Conservation (phyloP, 352 stramenopile genomes). For the Pythium utonaiense region DNA sequence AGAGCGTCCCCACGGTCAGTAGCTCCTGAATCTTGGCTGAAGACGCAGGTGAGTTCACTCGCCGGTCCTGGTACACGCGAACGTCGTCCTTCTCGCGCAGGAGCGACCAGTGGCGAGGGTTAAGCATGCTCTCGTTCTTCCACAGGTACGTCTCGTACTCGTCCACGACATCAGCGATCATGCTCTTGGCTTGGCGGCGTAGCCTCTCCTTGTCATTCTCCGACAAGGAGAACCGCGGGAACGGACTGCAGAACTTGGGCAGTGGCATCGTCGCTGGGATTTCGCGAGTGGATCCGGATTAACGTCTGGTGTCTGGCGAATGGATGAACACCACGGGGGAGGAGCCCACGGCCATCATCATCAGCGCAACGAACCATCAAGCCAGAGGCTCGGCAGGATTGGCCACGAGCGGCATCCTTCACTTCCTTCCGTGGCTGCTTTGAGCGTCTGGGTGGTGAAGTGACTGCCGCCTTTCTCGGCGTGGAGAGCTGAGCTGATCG, state of each 20-base stretch:
- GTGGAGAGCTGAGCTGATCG: not conserved
- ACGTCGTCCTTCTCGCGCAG: constrained; percentile 47
- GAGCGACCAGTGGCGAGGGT: constrained; percentile 46
- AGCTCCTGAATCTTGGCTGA: constrained; percentile 11
- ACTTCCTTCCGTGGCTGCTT: constrained; percentile 3
- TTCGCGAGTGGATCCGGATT: not conserved
- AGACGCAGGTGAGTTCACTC: constrained; percentile 18
- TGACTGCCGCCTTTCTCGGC: not conserved
- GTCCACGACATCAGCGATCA: constrained; percentile 44
- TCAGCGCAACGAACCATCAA: too few species aligned
- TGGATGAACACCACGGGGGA: too few species aligned
- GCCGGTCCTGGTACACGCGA: constrained; percentile 40
- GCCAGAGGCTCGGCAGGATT: not conserved
- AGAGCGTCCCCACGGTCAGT: constrained; percentile 32
- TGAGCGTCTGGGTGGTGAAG: not conserved
- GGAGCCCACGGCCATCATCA: too few species aligned
- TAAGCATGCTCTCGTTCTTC: constrained; percentile 34
- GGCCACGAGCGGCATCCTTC: too few species aligned
- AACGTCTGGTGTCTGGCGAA: too few species aligned
- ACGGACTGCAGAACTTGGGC: constrained; percentile 44
- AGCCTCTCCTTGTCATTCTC: constrained; percentile 39
- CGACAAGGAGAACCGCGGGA: constrained; percentile 36
- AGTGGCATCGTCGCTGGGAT: constrained; percentile 5
- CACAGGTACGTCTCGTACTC: constrained; percentile 54
- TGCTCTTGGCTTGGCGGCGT: constrained; percentile 34